Evolutionary conservation across 805 yeast species (phyloP), one percentile per base, ranked within the genome.

Genomic region (Ogataea degrootiae): DNA sequence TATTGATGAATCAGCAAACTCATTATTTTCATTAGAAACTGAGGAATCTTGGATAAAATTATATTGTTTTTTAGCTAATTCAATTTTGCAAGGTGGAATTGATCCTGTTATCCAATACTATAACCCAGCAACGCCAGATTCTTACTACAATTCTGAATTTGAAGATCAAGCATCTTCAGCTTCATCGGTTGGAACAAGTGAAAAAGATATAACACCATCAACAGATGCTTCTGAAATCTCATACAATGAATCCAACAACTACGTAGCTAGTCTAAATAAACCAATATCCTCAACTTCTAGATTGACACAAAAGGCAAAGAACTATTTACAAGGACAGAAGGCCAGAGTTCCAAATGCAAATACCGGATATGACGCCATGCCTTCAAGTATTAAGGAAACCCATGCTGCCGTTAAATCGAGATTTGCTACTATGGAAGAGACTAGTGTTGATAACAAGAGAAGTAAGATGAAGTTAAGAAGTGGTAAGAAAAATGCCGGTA

Each of bases 31-130:
- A 14, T 63, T 77, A 21, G 85, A 82, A 53, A 61, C 83, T 38
- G 90, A 85, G 58, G 74, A 79, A 48, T 76, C 82, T 47, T 85
- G 92, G 91, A 77, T 85, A 46, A 78, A 82, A 57, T 67, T 85
- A 21, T 85, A 83, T 66, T 70, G 83, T 48, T 85, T 80, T 61
- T 66, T 85, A 54, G 82, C 90, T 26, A 84, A 85, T 63, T 75
- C 84, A 21, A 74, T 85, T 40, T 58, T 85, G 17, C 84, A 82
- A 59, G 77, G 77, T 48, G 84, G 83, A 35, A 67, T 75, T 38
- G 83, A 79, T 53, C 83, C 83, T 3, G 54, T 67, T 3, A 56
- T 68, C 42, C 60, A 56, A 36, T 67, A 66, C 38, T 59, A 47
- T 14, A 41, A 9, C 31, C 31, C 31, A 26, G 31, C 9, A 26